phyloP scores from a whole-genome alignment of 768 basidiomycete genomes.

The Tulasnella sp. region DNA sequence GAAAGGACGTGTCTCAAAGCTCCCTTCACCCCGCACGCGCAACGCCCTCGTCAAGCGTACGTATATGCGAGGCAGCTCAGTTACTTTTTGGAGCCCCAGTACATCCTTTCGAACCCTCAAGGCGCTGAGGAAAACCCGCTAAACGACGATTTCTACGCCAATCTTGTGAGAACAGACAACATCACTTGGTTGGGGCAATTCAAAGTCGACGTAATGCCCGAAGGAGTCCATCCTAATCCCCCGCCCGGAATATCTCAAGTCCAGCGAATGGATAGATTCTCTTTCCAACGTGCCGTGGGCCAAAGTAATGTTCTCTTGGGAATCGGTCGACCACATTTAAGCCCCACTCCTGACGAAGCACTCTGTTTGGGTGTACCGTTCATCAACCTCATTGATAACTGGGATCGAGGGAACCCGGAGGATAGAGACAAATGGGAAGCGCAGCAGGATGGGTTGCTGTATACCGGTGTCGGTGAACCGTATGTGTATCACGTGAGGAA shows the following conservation, averaged over 20 bases:
- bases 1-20: slow-evolving; percentile 11
- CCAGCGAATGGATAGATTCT: not conserved
- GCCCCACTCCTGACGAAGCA: slow-evolving; percentile 23
- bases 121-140: not conserved
- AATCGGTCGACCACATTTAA: slow-evolving; percentile 18
- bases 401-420: slow-evolving; percentile 25
- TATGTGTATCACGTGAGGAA: slow-evolving; percentile 28
- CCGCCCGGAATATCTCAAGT: slow-evolving; percentile 1
- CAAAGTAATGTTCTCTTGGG: slow-evolving; percentile 19
- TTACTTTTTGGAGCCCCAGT: not conserved
- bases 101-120: not conserved
- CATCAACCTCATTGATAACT: slow-evolving; percentile 28
- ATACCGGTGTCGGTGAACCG: slow-evolving; percentile 23
- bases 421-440: slow-evolving; percentile 26
- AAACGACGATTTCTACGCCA: not conserved
- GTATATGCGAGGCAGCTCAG: slow-evolving; percentile 9
- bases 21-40: not conserved
- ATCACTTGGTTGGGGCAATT: slow-evolving; percentile 3
- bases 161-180: not conserved
- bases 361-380: slow-evolving; percentile 28
- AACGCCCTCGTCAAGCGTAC: slow-evolving; percentile 19
- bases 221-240: not conserved
- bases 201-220: not conserved
- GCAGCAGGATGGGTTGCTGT: slow-evolving; percentile 26
- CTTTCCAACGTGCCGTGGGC: not conserved